phyloP scores from a whole-genome alignment of 768 basidiomycete species.

The Phaffia tasmanica region DNA sequence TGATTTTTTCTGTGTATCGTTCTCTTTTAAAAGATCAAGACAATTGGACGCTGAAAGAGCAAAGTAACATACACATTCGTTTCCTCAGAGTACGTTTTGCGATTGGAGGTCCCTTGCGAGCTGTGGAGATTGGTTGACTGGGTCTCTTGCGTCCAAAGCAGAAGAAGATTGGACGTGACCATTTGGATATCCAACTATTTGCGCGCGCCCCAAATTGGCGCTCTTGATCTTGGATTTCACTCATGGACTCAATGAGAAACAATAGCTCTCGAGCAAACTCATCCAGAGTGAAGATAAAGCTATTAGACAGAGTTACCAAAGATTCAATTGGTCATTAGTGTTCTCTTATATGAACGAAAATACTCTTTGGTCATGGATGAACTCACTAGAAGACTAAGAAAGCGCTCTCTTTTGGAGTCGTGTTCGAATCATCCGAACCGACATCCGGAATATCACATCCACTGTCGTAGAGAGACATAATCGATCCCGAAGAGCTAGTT shows the following conservation, averaged over 20 bases:
- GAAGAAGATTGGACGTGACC: background rate
- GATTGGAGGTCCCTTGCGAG: background rate
- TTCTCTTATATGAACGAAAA: background rate
- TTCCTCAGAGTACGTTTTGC: slow-evolving; percentile 32
- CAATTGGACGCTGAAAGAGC: background rate
- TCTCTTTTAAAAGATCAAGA: background rate
- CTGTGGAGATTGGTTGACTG: background rate
- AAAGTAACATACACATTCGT: slow-evolving; percentile 32
- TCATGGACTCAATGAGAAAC: slow-evolving; percentile 71
- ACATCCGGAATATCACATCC: slow-evolving; percentile 1
- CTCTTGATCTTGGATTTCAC: slow-evolving; percentile 44
- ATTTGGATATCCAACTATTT: background rate
- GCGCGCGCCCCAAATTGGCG: background rate
- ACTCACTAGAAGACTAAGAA: slow-evolving; percentile 87
- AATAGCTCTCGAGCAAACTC: slow-evolving; percentile 80
- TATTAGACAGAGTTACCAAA: slow-evolving; percentile 35
- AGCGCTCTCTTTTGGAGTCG: slow-evolving; percentile 54
- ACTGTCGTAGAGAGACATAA: slow-evolving; percentile 20
- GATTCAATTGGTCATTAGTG: background rate
- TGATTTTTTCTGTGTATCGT: background rate
- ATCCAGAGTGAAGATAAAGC: slow-evolving; percentile 92
- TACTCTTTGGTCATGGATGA: background rate
- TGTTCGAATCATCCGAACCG: background rate
- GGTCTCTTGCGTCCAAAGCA: slow-evolving; percentile 1
- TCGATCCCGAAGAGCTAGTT: slow-evolving; percentile 11